phyloP scores from a whole-genome alignment of 2,329 filamentous ascomycete genomes.

The Ramichloridium luteum region DNA sequence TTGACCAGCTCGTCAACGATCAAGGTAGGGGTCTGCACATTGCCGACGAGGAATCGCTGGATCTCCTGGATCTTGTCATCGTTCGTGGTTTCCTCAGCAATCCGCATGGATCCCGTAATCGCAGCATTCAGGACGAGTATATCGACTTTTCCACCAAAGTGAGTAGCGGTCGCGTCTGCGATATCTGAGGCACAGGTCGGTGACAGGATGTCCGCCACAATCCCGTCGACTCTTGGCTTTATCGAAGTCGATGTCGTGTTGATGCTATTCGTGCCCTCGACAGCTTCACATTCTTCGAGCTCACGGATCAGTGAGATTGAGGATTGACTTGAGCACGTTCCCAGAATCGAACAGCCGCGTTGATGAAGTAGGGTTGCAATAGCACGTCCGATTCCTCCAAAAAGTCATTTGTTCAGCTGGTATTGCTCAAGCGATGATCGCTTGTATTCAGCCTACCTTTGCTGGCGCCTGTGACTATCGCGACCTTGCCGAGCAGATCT shows the following conservation, averaged over 20 bases:
- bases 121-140: constrained; percentile 20
- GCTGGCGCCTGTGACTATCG: constrained; percentile 2
- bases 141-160: constrained; percentile 16
- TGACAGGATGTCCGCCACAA: constrained; percentile 1
- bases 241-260: background rate
- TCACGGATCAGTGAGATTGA: background rate
- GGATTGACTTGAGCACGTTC: background rate
- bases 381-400: constrained; percentile 2
- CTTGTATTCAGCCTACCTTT: background rate
- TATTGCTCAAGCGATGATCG: background rate
- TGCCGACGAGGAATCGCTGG: constrained; percentile 10
- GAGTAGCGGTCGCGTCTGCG: constrained; percentile 6
- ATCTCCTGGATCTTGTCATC: constrained; percentile 10
- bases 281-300: background rate
- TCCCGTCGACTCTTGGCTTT: background rate
- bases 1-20: constrained; percentile 18
- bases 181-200: constrained; percentile 4
- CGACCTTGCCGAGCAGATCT: constrained; percentile 2
- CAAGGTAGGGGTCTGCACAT: constrained; percentile 17
- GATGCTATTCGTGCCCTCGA: background rate
- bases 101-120: constrained; percentile 6
- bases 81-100: constrained; percentile 10
- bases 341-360: background rate
- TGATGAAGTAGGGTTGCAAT: background rate
- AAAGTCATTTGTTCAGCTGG: constrained; percentile 1